Evolutionary conservation across 2,329 filamentous ascomycete genomes (phyloP), one percentile per base, ranked within the genome.

Genomic region (Cytospora paraplurivora): DNA sequence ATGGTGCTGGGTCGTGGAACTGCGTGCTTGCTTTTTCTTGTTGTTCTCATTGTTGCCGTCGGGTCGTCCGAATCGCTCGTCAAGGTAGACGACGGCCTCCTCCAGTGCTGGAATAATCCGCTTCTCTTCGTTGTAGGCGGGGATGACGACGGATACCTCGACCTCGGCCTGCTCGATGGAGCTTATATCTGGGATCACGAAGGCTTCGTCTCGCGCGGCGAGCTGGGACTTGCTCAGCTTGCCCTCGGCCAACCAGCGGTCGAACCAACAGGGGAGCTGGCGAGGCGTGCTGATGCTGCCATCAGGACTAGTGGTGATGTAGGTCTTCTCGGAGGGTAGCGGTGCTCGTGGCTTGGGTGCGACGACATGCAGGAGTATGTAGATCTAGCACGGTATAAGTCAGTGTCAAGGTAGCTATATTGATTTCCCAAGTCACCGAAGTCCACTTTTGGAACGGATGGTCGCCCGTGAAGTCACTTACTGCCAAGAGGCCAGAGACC

Each of bases 81-180:
- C 90, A 11, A 99, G 83, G 74, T 93, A 97, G 56, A 87, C 87
- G 33, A 98, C 89, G 1, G 95, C 93, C 76, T 99, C 95, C 72
- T 96, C 88, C 13, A 99, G 82, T 78, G 97, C 97, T 12, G 88
- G 89, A 13, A 87, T 82, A 54, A 99, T 83, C 35, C 95, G 88
- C 64, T 90, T 83, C 74, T 94, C 89, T 73, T 99, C 95, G 70
- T 99, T 99, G 82, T 93, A 99, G 11, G 95, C 95, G 0, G 95
- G 95, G 51, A 99, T 89, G 0, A 99, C 92, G 8, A 98, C 88
- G 60, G 91, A 95, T 81, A 99, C 87, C 73, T 90, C 90, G n/a
- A 97, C 77, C 67, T 93, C 88, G 15, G 93, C 85, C 1, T 88
- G 83, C 67, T 93, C 89, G 61, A 96, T 89, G 52, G 80, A 76